Conservation (phyloP, 345 rosid genomes). For the Camelina laxa region DNA sequence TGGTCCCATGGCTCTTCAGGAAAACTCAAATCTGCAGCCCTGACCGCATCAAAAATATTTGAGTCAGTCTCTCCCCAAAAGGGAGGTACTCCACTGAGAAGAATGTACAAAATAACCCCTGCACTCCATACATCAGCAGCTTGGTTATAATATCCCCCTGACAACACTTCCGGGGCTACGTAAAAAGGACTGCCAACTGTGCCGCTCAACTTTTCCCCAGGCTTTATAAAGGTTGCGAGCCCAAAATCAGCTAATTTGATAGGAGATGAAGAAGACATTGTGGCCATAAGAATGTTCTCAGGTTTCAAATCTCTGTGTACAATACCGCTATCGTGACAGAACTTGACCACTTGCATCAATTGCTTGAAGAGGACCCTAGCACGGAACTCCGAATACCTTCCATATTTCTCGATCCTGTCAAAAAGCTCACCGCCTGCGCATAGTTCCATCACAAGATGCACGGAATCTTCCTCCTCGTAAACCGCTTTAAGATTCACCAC, state of each 20-base stretch:
- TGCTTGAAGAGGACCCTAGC: constrained; percentile 62
- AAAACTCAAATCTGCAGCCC: constrained; percentile 73
- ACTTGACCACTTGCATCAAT: constrained; percentile 70
- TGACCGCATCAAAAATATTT: constrained; percentile 81
- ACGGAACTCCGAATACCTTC: constrained; percentile 59
- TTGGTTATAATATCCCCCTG: constrained; percentile 64
- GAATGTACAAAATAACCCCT: constrained; percentile 72
- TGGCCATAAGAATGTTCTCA: constrained; percentile 69
- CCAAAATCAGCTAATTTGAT: constrained; percentile 83
- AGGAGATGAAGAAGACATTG: constrained; percentile 59
- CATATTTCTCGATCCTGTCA: constrained; percentile 61
- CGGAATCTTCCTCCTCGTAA: constrained; percentile 65
- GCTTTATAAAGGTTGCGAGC: constrained; percentile 65
- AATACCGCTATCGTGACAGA: constrained; percentile 72
- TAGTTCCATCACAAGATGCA: constrained; percentile 74
- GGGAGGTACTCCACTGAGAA: constrained; percentile 75
- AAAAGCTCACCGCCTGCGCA: constrained; percentile 78
- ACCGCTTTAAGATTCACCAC: constrained; percentile 73
- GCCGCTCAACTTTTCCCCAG: constrained; percentile 63
- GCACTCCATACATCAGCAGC: constrained; percentile 89
- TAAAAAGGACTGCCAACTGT: constrained; percentile 80
- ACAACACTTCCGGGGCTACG: constrained; percentile 73
- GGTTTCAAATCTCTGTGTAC: constrained; percentile 79
- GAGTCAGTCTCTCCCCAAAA: constrained; percentile 83
- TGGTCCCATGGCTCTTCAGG: constrained; percentile 70